Conservation (phyloP, 306 rosid genomes). For the Cucurbita moschata region DNA sequence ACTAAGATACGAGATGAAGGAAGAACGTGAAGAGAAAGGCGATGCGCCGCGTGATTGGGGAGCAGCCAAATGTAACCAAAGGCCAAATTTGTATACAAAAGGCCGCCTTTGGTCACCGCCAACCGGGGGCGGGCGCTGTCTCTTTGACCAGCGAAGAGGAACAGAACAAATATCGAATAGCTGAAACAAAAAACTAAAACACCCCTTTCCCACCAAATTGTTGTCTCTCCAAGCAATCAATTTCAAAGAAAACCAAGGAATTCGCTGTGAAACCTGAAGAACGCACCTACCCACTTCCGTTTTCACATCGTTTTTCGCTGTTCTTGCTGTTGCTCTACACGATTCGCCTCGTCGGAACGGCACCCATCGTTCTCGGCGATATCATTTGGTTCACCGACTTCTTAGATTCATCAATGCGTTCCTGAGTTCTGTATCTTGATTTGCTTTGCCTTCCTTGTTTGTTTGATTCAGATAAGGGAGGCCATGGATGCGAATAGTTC, state of each 20-base stretch:
- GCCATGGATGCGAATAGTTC: slow-evolving; percentile 38
- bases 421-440: neutral
- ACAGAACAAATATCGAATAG: too few species aligned
- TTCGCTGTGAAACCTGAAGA: neutral
- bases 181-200: neutral
- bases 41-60: neutral
- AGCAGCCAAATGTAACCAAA: neutral
- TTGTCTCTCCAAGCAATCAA: slow-evolving; percentile 3
- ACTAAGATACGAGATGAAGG: neutral
- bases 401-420: slow-evolving; percentile 7
- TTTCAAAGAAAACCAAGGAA: neutral
- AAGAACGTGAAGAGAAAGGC: neutral
- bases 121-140: neutral
- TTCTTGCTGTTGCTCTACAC: neutral
- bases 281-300: neutral
- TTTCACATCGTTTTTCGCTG: neutral
- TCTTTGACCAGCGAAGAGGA: neutral
- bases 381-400: neutral
- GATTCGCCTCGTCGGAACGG: neutral
- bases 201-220: slow-evolving; percentile 5
- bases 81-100: neutral
- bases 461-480: slow-evolving; percentile 1
- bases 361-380: neutral
- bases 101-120: neutral
- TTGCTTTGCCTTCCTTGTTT: neutral